Base-by-base conservation (phyloP, 163 green algal species). In the Coccomyxa subellipsoidea region DNA sequence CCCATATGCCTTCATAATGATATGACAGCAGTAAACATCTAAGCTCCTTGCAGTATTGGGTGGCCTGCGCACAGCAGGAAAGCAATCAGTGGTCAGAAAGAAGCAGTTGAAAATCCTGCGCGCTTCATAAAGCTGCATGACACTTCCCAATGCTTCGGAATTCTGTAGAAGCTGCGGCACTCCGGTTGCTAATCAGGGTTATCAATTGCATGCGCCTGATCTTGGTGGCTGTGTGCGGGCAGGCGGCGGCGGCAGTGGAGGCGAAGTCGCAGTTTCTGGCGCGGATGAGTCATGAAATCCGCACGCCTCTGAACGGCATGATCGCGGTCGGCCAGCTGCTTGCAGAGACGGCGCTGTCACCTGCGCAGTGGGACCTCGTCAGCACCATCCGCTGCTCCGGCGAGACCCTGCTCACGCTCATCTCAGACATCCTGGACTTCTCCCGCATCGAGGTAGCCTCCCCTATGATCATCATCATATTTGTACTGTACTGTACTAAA, bases 301-400 rank as follows among this genome's bases (percentile, higher is more conserved):
- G 95, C 40, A 99, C 96, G 7, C 96, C 96, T 1, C 90, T 99
- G 29, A 99, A 98, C 83, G 95, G 95, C 75, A 96, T 97, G 87
- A 96, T 98, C 69, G 94, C 90, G 0, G 92, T 98, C 27, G 89
- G 77, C 3, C 92, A 98, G 87, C 90, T 98, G 86, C 87, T 98
- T n/a, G 70, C 70, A 15, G 70, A 77, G 34, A 77, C 32, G 18
- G 21, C 54, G n/a, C 54, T 82, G 38, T 66, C 40, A 9, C 47
- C 54, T 0, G 54, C 38, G 38, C 85, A 89, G 83, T 89, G 84
- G 87, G 88, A 91, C 69, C 84, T 91, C 31, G 83, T 90, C 27
- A 89, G 89, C 69, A 90, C 88, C 27, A 87, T 90, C 59, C 76
- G 86, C 36, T 85, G 82, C 69, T 88, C 81, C 34, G 88, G 89